A percentile compares a stretch with the other conserved stretches of the same genome.
Evolutionary conservation across 73 alveolate genomes (phyloP).

Genomic region (Durusdinium trenchii): DNA sequence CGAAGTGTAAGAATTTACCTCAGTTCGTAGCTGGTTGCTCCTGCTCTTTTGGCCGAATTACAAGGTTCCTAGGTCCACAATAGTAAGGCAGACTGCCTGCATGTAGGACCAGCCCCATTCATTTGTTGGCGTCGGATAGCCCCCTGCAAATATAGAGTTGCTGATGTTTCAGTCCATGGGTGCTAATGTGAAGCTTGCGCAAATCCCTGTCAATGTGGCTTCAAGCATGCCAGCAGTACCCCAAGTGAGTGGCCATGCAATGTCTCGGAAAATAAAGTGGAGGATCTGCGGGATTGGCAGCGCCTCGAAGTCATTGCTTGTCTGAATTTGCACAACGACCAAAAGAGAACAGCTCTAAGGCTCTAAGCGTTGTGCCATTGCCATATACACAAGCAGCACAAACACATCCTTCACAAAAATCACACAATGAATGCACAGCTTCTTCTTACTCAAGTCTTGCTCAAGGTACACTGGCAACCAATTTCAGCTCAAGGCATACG

Average conservation of each 20-base stretch:
- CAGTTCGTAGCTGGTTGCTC: background rate
- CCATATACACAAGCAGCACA: constrained; percentile 51
- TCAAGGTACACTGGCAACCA: background rate
- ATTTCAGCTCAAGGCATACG: background rate
- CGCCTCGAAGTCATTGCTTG: constrained; percentile 7
- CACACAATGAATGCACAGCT: background rate
- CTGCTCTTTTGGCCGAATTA: background rate
- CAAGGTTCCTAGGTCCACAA: background rate
- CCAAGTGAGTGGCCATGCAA: constrained; percentile 86
- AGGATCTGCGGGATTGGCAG: constrained; percentile 91
- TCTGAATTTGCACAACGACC: background rate
- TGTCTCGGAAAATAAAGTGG: constrained; percentile 50
- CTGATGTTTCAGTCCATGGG: background rate
- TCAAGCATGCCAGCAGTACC: constrained; percentile 3
- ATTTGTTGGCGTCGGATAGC: constrained; percentile 14
- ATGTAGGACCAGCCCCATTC: constrained; percentile 94
- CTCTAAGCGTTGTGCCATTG: background rate
- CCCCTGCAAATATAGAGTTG: constrained; percentile 6
- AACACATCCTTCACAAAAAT: background rate
- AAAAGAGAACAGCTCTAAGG: background rate
- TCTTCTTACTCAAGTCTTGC: background rate
- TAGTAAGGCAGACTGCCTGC: constrained; percentile 3
- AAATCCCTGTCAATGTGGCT: background rate
- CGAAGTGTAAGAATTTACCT: constrained; percentile 91
- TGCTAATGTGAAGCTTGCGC: background rate